Base-by-base conservation (phyloP, 2,329 filamentous ascomycete species). In the Calonectria crousiana region DNA sequence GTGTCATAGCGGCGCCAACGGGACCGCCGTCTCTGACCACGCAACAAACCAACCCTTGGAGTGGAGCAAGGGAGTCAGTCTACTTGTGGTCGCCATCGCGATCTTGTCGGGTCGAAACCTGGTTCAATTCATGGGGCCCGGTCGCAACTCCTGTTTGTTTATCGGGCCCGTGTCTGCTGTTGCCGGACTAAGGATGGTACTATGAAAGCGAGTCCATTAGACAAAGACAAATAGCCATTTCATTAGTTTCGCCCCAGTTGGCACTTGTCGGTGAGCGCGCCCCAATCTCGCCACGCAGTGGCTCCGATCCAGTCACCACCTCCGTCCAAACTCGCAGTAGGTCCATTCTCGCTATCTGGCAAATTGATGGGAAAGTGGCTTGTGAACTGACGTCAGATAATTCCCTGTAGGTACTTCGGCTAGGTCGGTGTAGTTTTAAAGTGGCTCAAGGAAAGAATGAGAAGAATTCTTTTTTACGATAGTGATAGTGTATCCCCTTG, bases 1-100 rank as follows among this genome's bases (percentile, higher is more conserved):
- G 68, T 77, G 73, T 77, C 75, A 76, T 78, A 73, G 62, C 69
- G 69, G 76, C 71, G 34, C 38, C 49, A 68, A 74, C 49, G 60
- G 49, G 69, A 30, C 51, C 38, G 52, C 74, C 58, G 65, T 44
- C 44, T 51, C 52, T 67, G 56, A 53, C 60, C 67, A 51, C 52
- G 30, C 58, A 38, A 47, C 32, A 66, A 66, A 47, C 32, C 60
- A 69, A 49, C 68, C 65, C 30, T 30, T 38, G n/a, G 20, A 65
- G 65, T 67, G 52, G 72, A 72, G 64, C 53, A 51, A 23, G 44
- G 16, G 56, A 69, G 69, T 64, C 60, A 67, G 69, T 56, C 60
- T 53, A 38, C 34, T 62, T 44, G 47, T 64, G 47, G 53, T 64
- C 20, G 66, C 36, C 30, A 67, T 65, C 69, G 28, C 67, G 62